These are phyloP conservation scores for Endoconidiophora polonica DNA, from an alignment of 2,329 filamentous ascomycete genomes.

Conservation along the genomic window DNA sequence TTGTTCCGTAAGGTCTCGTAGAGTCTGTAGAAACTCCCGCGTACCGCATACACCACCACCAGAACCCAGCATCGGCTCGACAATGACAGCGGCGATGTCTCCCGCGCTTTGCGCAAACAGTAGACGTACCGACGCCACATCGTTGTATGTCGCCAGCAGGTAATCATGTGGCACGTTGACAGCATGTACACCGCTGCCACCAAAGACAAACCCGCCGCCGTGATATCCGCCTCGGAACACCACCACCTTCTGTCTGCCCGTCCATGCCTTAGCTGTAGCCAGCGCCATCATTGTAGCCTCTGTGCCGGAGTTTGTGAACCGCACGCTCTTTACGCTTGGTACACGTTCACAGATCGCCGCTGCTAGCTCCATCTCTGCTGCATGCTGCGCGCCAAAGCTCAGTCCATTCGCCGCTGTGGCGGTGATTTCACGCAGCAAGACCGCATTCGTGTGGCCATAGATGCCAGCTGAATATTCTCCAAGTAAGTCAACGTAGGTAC, in stretches of 20 bases:
- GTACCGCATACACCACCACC: conserved; percentile 39
- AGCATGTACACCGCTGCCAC: conserved; percentile 15
- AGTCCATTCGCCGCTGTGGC: conserved; percentile 31
- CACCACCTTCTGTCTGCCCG: conserved; percentile 29
- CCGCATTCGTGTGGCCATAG: conserved; percentile 46
- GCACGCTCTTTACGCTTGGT: conserved; percentile 31
- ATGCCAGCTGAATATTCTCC: conserved; percentile 49
- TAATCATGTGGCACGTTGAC: conserved; percentile 37
- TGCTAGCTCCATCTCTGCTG: conserved; percentile 35
- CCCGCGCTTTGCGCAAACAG: conserved; percentile 22
- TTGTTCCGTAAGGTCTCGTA: conserved; percentile 25
- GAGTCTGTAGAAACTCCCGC: conserved; percentile 31
- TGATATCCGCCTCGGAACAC: conserved; percentile 31
- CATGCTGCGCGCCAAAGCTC: conserved; percentile 36
- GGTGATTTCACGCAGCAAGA: conserved; percentile 32
- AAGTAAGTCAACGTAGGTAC: conserved; percentile 38
- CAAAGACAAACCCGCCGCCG: conserved; percentile 16
- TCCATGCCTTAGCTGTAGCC: conserved; percentile 32
- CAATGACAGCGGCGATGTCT: conserved; percentile 43
- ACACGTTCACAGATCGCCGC: conserved; percentile 37
- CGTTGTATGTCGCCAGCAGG: conserved; percentile 45
- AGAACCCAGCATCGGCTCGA: conserved; percentile 50
- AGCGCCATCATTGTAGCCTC: conserved; percentile 47
- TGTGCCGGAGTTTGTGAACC: conserved; percentile 50
- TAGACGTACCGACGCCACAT: conserved; percentile 27